Evolutionary conservation across 208 protist genomes (phyloP).

Genomic region (Trypanosoma vivax): DNA sequence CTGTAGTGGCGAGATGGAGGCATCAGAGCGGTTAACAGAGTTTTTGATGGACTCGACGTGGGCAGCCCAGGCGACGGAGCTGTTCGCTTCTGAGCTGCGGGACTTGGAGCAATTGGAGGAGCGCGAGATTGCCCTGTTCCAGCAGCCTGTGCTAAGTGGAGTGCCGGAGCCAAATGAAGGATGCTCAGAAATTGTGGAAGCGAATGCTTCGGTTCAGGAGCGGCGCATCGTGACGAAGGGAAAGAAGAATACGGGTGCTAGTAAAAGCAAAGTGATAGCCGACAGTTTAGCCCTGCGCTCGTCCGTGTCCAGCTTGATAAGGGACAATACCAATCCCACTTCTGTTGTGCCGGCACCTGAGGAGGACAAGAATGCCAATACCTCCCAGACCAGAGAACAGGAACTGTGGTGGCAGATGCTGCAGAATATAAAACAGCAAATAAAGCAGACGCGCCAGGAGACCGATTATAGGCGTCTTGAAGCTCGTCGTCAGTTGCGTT

Average conservation of each 20-base stretch:
- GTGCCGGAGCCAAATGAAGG: conserved; percentile 17
- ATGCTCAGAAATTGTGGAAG: background rate
- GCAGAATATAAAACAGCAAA: conserved; percentile 27
- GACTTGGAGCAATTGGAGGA: conserved; percentile 46
- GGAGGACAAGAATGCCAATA: conserved; percentile 32
- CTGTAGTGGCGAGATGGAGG: conserved; percentile 18
- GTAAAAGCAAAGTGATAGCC: background rate
- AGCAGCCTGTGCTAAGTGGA: conserved; percentile 20
- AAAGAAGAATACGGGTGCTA: background rate
- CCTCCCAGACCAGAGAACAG: conserved; percentile 26
- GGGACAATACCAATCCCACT: background rate
- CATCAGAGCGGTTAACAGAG: conserved; percentile 23
- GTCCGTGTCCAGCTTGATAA: too few species aligned
- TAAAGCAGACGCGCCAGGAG: conserved; percentile 17
- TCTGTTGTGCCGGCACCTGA: conserved; percentile 11
- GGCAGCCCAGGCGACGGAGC: conserved; percentile 30
- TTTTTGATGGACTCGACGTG: conserved; percentile 46
- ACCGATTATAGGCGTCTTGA: conserved; percentile 14
- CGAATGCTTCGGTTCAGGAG: background rate
- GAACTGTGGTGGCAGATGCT: conserved; percentile 32
- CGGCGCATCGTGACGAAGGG: background rate
- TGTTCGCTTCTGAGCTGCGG: conserved; percentile 52
- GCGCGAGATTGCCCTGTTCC: conserved; percentile 23
- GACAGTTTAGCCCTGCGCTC: too few species aligned
- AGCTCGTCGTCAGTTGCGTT: conserved; percentile 32